These are phyloP conservation scores for Aureobasidium sp. DNA, from an alignment of 2,329 filamentous ascomycete species.

Conservation along the genomic window DNA sequence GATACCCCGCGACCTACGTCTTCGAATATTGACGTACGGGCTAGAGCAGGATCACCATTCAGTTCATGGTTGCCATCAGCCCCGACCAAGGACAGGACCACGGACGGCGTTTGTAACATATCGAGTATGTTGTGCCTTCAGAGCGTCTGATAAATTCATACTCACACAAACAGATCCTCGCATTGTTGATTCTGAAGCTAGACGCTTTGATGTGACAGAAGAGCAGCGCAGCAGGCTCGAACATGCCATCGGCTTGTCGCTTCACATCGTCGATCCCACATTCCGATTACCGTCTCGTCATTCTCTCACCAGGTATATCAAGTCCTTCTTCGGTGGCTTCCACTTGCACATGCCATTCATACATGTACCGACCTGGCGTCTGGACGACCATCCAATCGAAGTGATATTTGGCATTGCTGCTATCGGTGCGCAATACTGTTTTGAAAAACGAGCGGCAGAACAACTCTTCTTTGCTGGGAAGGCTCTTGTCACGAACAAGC, in stretches of 20 bases:
- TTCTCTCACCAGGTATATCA: conserved; percentile 59
- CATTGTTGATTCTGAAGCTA: neutral
- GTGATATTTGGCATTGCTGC: conserved; percentile 59
- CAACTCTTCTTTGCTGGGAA: conserved; percentile 50
- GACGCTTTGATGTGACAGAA: neutral
- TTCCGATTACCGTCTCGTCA: conserved; percentile 63
- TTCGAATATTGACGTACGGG: neutral
- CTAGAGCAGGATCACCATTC: neutral
- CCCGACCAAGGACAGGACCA: neutral
- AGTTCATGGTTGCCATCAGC: neutral
- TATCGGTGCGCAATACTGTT: conserved; percentile 57
- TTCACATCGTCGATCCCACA: conserved; percentile 20
- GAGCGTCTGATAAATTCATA: accelerated
- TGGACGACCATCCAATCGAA: conserved; percentile 58
- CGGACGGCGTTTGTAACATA: neutral
- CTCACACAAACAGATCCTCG: neutral
- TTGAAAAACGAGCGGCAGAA: conserved; percentile 43
- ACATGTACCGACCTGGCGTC: conserved; percentile 57
- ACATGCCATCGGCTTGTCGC: neutral
- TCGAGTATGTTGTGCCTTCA: neutral
- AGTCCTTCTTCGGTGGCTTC: conserved; percentile 62
- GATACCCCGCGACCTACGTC: neutral
- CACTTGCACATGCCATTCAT: conserved; percentile 54
- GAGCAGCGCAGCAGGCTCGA: neutral
- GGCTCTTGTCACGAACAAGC: conserved; percentile 19